Evolutionary conservation across 345 rosid genomes (phyloP), one percentile per base, ranked within the genome.

Genomic region (Camelina hispida): DNA sequence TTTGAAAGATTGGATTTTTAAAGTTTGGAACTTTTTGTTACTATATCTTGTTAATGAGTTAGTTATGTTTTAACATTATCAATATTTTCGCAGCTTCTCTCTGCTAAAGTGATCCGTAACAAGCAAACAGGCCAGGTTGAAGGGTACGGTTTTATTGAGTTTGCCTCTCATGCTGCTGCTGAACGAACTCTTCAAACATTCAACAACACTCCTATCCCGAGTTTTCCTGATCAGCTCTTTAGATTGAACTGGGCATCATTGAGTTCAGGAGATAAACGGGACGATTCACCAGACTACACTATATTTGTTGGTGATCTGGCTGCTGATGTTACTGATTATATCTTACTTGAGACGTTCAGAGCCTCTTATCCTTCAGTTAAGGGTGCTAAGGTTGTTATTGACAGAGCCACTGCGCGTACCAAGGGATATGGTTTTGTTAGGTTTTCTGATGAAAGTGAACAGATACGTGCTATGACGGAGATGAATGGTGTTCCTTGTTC

Each of bases 281-380:
- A 89, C 16, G 97, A 93, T 60, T 69, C 88, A 37, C 91, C 92
- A 14, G 97, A 91, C 15, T 77, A 69, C 74, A 87, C 96, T 3
- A 84, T 94, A 69, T 94, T 94, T 70, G 96, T 94, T 8, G 98
- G 98, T 66, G 98, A 94, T 69, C 77, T 94, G 73, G 97, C 97
- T 20, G 87, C 98, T 68, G 98, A 94, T 80, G 98, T 94, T 73
- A 88, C 96, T 0, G 97, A 94, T 66, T 90, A 90, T 71, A 78
- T 82, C 77, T 85, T 94, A 12, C 96, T 91, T 75, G 96, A 91
- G 85, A 94, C 89, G 13, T 94, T 91, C 62, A 86, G 86, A 73
- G 85, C 79, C 3, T 86, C 81, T 61, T 94, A 78, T 83, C 83
- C 91, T 16, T 85, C 95, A 2, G 85, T 87, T 43, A 94, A 87